phyloP scores from a whole-genome alignment of 495 filamentous ascomycete genomes.

The Bombardia bombarda region DNA sequence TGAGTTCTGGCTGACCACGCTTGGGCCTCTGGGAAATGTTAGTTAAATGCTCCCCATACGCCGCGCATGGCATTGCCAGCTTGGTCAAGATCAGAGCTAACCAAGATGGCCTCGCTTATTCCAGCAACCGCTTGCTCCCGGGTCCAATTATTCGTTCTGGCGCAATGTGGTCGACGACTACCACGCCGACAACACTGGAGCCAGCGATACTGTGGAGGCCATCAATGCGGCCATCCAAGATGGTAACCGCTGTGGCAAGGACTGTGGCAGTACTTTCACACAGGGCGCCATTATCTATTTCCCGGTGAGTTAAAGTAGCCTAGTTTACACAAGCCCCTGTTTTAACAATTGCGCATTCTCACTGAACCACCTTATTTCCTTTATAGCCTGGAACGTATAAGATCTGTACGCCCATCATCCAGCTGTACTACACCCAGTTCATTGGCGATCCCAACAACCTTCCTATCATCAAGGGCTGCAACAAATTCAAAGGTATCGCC shows the following conservation, averaged over 20 bases:
- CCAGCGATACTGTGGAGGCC: neutral
- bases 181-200: slow-evolving; percentile 3
- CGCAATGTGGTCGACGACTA: slow-evolving; percentile 3
- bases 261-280: slow-evolving; percentile 1
- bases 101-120: too few species aligned
- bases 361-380: too few species aligned
- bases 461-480: slow-evolving; percentile 28
- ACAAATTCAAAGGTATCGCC: slow-evolving; percentile 23
- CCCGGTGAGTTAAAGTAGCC: too few species aligned
- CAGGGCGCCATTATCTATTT: slow-evolving; percentile 58
- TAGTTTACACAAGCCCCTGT: too few species aligned
- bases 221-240: neutral
- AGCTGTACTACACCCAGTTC: slow-evolving; percentile 68
- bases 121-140: neutral
- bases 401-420: slow-evolving; percentile 53
- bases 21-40: slow-evolving; percentile 1
- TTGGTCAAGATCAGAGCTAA: too few species aligned
- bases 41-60: too few species aligned
- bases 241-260: slow-evolving; percentile 1
- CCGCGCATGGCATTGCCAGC: too few species aligned
- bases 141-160: neutral
- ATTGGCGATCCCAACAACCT: slow-evolving; percentile 51
- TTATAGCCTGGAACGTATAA: slow-evolving; percentile 61
- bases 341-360: too few species aligned
- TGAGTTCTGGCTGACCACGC: neutral